phyloP scores from a whole-genome alignment of 2,329 filamentous ascomycete species.

The Alternaria viburni region DNA sequence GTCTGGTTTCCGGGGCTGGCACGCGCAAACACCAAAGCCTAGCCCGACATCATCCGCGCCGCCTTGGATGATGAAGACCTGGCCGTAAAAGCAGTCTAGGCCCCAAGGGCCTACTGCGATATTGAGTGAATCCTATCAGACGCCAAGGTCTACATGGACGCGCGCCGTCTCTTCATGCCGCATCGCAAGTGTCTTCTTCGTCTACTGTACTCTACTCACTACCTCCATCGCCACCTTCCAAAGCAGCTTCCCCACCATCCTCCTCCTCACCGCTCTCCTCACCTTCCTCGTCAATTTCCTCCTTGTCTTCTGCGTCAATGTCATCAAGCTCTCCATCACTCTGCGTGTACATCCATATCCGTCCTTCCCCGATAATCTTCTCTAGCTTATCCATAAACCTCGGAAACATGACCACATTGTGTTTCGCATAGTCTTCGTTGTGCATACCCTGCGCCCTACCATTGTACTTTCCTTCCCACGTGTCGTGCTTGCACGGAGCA shows the following conservation, averaged over 20 bases:
- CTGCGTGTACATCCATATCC: background rate
- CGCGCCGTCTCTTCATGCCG: background rate
- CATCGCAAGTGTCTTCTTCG: background rate
- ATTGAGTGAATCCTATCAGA: too few species aligned
- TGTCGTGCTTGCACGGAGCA: background rate
- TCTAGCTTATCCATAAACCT: background rate
- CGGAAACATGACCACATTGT: background rate
- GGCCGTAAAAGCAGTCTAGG: too few species aligned
- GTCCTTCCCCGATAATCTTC: background rate
- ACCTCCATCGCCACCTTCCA: background rate
- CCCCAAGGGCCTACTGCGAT: too few species aligned
- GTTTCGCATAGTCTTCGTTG: background rate
- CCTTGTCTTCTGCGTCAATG: background rate
- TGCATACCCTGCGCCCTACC: background rate
- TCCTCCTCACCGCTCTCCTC: background rate
- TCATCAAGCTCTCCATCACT: background rate
- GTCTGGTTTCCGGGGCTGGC: too few species aligned
- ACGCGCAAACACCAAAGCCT: too few species aligned
- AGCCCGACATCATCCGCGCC: too few species aligned
- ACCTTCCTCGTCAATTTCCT: background rate
- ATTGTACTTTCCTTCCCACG: background rate
- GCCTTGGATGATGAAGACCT: too few species aligned
- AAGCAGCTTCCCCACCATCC: rapidly evolving
- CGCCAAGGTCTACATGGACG: background rate
- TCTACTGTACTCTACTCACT: background rate